A percentile compares a stretch with the other conserved stretches of the same genome.
Evolutionary conservation across 1,139 yeast genomes (phyloP).

Genomic region (Suhomyces ambrosiae): DNA sequence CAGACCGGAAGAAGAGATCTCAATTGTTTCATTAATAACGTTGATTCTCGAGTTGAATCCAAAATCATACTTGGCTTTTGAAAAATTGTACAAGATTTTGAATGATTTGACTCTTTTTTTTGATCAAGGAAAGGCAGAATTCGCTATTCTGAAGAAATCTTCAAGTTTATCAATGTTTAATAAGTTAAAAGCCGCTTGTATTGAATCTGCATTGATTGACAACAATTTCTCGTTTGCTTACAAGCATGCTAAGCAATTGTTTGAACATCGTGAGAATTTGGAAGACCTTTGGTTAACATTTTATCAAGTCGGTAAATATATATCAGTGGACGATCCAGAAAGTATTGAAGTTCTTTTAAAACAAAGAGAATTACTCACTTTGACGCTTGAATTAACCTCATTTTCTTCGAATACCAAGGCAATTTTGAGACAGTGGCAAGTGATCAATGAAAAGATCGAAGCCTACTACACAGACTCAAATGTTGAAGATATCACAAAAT

Average conservation of each 20-base stretch:
- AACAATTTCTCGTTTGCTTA: constrained; percentile 58
- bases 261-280: constrained; percentile 24
- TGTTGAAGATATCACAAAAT: constrained; percentile 8
- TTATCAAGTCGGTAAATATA: constrained; percentile 61
- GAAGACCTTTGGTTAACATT: constrained; percentile 59
- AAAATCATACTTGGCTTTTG: constrained; percentile 52
- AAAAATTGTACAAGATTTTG: constrained; percentile 44
- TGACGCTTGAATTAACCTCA: constrained; percentile 36
- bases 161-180: constrained; percentile 22
- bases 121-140: neutral
- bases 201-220: constrained; percentile 58
- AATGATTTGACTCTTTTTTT: constrained; percentile 42
- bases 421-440: constrained; percentile 42
- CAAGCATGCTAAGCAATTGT: constrained; percentile 34
- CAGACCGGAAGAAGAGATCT: constrained; percentile 7
- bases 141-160: neutral
- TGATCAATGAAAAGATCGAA: constrained; percentile 32
- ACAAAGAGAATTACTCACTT: constrained; percentile 54
- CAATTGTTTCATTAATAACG: constrained; percentile 29
- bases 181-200: constrained; percentile 51
- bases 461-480: constrained; percentile 14
- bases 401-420: constrained; percentile 31
- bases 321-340: constrained; percentile 38
- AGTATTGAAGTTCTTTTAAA: constrained; percentile 28
- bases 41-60: constrained; percentile 57